A percentile compares a stretch with the other conserved stretches of the same genome.
Conservation (phyloP, 345 rosid species). For the Eucalyptus microcorys region DNA sequence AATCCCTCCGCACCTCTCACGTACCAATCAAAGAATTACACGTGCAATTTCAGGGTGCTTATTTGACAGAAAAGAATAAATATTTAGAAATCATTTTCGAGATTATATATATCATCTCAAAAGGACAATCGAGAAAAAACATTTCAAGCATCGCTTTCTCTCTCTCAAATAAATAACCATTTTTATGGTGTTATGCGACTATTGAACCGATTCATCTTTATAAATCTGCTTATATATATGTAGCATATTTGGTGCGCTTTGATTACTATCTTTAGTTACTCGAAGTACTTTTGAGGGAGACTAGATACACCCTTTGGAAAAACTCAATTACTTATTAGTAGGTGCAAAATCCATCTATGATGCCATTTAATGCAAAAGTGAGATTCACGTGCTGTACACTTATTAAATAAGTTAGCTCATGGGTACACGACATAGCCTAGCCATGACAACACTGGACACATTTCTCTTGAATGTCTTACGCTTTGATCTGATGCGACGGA, state of each 20-base stretch:
- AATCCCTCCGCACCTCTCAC: background rate
- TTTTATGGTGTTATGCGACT: background rate
- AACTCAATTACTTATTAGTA: background rate
- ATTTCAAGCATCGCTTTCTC: background rate
- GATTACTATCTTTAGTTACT: background rate
- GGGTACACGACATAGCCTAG: background rate
- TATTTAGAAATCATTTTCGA: background rate
- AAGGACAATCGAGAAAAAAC: background rate
- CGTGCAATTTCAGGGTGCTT: background rate
- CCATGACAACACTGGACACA: background rate
- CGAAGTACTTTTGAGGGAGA: background rate
- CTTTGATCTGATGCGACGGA: background rate
- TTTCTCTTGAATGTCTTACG: background rate
- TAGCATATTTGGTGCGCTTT: background rate
- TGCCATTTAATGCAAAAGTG: background rate
- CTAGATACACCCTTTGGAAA: background rate
- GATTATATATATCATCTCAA: background rate
- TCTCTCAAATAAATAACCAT: background rate
- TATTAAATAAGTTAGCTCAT: background rate
- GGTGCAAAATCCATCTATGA: background rate
- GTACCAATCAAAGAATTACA: background rate
- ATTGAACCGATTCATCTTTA: background rate
- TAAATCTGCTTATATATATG: background rate
- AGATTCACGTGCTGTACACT: background rate
- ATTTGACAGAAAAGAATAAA: background rate